phyloP scores from a whole-genome alignment of 2,329 filamentous ascomycete species.

The Torrubiella hemipterigena region DNA sequence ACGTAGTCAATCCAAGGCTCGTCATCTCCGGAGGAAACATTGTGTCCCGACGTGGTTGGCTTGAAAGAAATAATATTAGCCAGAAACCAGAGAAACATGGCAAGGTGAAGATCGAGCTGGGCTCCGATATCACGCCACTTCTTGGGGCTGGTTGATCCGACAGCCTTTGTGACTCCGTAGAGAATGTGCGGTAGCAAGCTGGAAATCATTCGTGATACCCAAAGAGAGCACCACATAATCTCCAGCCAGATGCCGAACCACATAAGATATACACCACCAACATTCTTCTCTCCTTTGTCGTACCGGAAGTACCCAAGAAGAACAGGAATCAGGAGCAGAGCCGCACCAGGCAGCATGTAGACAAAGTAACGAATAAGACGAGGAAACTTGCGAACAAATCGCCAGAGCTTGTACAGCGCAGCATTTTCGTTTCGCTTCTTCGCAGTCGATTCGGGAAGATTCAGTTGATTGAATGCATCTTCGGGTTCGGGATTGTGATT shows the following conservation, averaged over 20 bases:
- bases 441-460: slow-evolving; percentile 11
- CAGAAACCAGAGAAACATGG: slow-evolving; percentile 86
- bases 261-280: slow-evolving; percentile 64
- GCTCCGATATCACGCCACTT: slow-evolving; percentile 88
- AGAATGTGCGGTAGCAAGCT: slow-evolving; percentile 36
- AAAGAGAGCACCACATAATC: slow-evolving; percentile 83
- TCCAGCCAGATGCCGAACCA: slow-evolving; percentile 97
- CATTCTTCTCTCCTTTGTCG: slow-evolving; percentile 39
- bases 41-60: slow-evolving; percentile 60
- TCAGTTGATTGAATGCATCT: slow-evolving; percentile 31
- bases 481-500: slow-evolving; percentile 24
- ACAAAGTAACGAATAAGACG: slow-evolving; percentile 35
- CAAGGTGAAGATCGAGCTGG: slow-evolving; percentile 72
- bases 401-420: slow-evolving; percentile 27
- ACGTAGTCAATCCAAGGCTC: slow-evolving; percentile 62
- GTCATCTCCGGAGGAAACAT: slow-evolving; percentile 30
- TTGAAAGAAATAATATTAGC: slow-evolving; percentile 77
- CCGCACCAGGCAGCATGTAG: slow-evolving; percentile 33
- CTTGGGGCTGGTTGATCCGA: slow-evolving; percentile 73
- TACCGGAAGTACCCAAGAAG: slow-evolving; percentile 29
- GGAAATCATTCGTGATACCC: slow-evolving; percentile 54
- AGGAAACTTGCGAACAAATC: slow-evolving; percentile 34
- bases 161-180: slow-evolving; percentile 50
- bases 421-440: slow-evolving; percentile 21
- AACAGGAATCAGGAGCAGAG: slow-evolving; percentile 32